Evolutionary conservation across 2,329 filamentous ascomycete species (phyloP).

Genomic region (Venturia pyrina): DNA sequence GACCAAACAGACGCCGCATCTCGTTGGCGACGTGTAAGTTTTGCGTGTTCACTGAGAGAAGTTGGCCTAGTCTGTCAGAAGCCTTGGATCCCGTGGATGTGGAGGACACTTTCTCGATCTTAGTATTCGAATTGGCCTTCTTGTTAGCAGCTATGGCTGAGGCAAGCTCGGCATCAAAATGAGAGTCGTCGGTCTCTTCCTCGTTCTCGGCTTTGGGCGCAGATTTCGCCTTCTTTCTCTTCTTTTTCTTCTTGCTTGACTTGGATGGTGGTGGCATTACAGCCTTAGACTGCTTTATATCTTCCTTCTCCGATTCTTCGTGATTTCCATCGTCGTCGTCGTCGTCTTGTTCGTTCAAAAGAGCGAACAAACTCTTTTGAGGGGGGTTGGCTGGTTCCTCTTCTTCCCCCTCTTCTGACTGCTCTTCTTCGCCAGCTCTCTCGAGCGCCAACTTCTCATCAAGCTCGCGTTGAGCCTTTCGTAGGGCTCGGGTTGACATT

Average conservation of each 20-base stretch:
- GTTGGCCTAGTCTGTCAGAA: slow-evolving; percentile 27
- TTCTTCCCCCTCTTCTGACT: slow-evolving; percentile 23
- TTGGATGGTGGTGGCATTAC: slow-evolving; percentile 3
- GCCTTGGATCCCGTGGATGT: slow-evolving; percentile 34
- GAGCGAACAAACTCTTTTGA: slow-evolving; percentile 1
- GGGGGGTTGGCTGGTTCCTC: slow-evolving; percentile 15
- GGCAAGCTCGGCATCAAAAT: slow-evolving; percentile 13
- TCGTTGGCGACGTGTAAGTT: slow-evolving; percentile 82
- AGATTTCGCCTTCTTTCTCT: slow-evolving; percentile 16
- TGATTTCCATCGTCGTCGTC: slow-evolving; percentile 25
- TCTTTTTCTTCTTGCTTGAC: slow-evolving; percentile 16
- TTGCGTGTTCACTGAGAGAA: slow-evolving; percentile 56
- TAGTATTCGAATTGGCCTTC: slow-evolving; percentile 13
- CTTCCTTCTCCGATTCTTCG: slow-evolving; percentile 31
- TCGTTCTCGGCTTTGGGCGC: slow-evolving; percentile 19
- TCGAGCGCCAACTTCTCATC: slow-evolving; percentile 44
- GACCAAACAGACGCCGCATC: slow-evolving; percentile 70
- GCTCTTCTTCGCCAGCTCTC: slow-evolving; percentile 21
- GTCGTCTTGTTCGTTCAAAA: slow-evolving; percentile 15
- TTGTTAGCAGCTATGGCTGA: slow-evolving; percentile 3
- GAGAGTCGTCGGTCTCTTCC: slow-evolving; percentile 15
- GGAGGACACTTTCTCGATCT: slow-evolving; percentile 22
- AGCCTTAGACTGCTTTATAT: slow-evolving; percentile 14
- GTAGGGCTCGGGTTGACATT: slow-evolving; percentile 58
- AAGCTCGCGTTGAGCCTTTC: slow-evolving; percentile 52